phyloP scores from a whole-genome alignment of 331 rosid species.

The Pyrus hybrid region DNA sequence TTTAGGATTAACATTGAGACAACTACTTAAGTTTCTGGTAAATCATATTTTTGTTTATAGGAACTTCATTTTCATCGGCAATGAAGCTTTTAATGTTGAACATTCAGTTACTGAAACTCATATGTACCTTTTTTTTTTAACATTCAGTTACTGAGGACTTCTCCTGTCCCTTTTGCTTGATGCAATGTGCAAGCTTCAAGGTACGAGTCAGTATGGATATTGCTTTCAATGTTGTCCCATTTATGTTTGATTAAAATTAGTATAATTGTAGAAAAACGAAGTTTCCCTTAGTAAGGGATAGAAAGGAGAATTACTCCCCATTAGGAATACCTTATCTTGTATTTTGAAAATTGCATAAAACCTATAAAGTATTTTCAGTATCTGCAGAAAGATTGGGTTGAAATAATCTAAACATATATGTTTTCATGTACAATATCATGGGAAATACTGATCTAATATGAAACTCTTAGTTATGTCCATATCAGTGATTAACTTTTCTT shows the following conservation, averaged over 20 bases:
- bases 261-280: not conserved
- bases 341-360: not conserved
- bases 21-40: not conserved
- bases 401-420: not conserved
- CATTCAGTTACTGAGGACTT: slow-evolving; percentile 86
- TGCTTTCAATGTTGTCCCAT: not conserved
- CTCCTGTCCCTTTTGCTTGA: slow-evolving; percentile 94
- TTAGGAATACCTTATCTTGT: not conserved
- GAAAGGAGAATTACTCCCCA: not conserved
- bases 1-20: not conserved
- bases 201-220: slow-evolving; percentile 26
- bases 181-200: slow-evolving; percentile 90
- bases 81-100: not conserved
- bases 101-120: not conserved
- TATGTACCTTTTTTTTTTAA: slow-evolving; percentile 10
- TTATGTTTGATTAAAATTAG: not conserved
- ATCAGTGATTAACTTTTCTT: not conserved
- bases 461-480: not conserved
- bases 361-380: not conserved
- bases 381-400: not conserved
- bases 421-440: not conserved
- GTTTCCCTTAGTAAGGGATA: not conserved
- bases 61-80: not conserved
- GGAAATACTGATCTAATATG: not conserved
- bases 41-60: not conserved